Base-by-base conservation (phyloP, 31 red algal species). In the Asparagopsis taxiformis region DNA sequence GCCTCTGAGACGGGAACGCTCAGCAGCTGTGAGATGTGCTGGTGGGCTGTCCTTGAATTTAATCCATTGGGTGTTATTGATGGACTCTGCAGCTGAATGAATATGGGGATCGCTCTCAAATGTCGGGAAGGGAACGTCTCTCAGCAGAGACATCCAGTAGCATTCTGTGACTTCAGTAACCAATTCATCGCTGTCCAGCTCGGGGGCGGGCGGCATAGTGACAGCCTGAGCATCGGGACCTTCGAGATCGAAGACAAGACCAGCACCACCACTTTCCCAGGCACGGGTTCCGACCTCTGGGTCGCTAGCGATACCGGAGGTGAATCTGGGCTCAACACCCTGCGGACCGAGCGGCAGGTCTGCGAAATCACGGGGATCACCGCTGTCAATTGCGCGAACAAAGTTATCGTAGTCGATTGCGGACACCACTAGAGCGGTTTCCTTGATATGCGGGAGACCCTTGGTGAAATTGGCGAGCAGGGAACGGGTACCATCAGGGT, bases 191-290 rank as follows among this genome's bases (percentile, higher is more conserved):
- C 20, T 28, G 30, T 38, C 32, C 30, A 65, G 57, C 57, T 26
- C 24, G 8, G 72, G 58, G 8, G 72, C 30, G 6, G 72, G 72
- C 11, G 72, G 72, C 72, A 77, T 77, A 20, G 72, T 48, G 39
- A 77, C 55, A 22, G 72, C 53, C 72, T 77, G 72, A 33, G 72
- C 72, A 48, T 77, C 72, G 16, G 72, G 72, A 1, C 72, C 72
- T 34, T 77, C 35, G 3, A 65, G 34, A 48, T 77, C 58, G 17
- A 39, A 65, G 1, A 57, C 26, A 20, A 22, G 8, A 21, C 72
- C 72, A 15, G 72, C 72, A 16, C 15, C 55, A 8, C 37, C 52
- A 39, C 56, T 62, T 57, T 77, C 72, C 72, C 72, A 77, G 17
- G 28, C 56, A 16, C 72, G 72, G 34, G 63, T 57, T 0, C 11